Base-by-base conservation (phyloP, 1,139 yeast genomes). In the Pichia sp. region DNA sequence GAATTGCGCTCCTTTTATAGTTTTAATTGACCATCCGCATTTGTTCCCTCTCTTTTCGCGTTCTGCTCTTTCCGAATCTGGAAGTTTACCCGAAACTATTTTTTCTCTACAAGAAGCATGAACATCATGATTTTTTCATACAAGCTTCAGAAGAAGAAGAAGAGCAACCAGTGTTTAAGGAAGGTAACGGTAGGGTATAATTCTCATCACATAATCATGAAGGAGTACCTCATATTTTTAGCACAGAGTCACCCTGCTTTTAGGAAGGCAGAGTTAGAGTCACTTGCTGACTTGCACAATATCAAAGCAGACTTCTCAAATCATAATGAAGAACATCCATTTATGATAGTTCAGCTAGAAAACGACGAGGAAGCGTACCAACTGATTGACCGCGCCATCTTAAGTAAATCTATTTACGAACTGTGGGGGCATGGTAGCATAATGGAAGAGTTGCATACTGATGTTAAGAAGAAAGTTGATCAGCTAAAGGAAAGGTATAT, bases 201-300 rank as follows among this genome's bases (percentile, higher is more conserved):
- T n/a, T n/a, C n/a, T n/a, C n/a, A n/a, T n/a, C n/a, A n/a, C n/a
- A n/a, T n/a, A n/a, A n/a, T n/a, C n/a, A 69, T 69, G 74, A 69
- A 66, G 58, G 68, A 71, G 40, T 91, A 86, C 56, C 60, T 91
- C 42, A 66, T 91, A 29, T 75, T 81, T 56, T 69, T 91, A 55
- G 95, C 96, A 6, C 96, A 88, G 58, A 74, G 80, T 34, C 86
- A 85, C 54, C 77, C 83, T 38, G 71, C 73, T 45, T 91, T 91
- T 59, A 69, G 98, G 35, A 58, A 61, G 32, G 85, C 95, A 0
- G 98, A 91, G 58, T 62, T 91, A 29, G 87, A 82, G 52, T 82
- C 97, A 0, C 59, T 91, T 33, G 96, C 97, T 0, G 76, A 72
- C 29, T 57, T 81, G 37, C 61, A 74, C 46, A 61, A 62, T 13